Base-by-base conservation (phyloP, 2,329 filamentous ascomycete genomes). In the Monilinia vaccinii-corymbosi region DNA sequence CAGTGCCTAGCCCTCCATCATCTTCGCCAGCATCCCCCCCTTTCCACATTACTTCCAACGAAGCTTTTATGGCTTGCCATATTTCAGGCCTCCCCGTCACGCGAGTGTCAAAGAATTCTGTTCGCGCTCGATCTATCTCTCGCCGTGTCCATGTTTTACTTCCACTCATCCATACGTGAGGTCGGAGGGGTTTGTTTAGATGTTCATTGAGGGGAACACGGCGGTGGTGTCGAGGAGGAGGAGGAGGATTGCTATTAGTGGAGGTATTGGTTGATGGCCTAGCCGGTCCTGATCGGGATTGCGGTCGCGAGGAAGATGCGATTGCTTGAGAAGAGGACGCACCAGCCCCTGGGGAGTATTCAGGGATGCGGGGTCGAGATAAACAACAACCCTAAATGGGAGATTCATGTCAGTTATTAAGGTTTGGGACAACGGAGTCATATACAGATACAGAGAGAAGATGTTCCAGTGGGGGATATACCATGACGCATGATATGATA, bases 41-140 rank as follows among this genome's bases (percentile, higher is more conserved):
- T 56, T 44, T 77, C 75, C 87, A 87, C 63, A 96, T 72, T 8
- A 89, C 76, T 62, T 88, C 81, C 21, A 91, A 78, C 0, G 86
- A 87, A 1, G 84, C 77, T 49, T 81, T 80, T 16, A 97, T 73
- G 0, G 89, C 86, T 66, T 83, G 83, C 93, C 93, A 97, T 31
- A 94, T 81, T 73, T 96, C 89, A 5, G 80, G 69, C 4, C 84
- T 80, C 2, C 91, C 91, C 0, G 87, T 88, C 18, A 95, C 89
- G 50, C 91, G 79, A 1, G 92, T 97, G 63, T 97, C 91, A 73
- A 96, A 97, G 78, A 95, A 97, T 63, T 91, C 91, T 52, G 75
- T 76, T 52, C 93, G 82, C 74, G 96, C 89, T 36, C 79, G 79
- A 61, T 84, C 82, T 2, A 96, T 77, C 57, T 86, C 77, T 18